Evolutionary conservation across 2,329 filamentous ascomycete genomes (phyloP), one percentile per base, ranked within the genome.

Genomic region (Penicillium sp.): DNA sequence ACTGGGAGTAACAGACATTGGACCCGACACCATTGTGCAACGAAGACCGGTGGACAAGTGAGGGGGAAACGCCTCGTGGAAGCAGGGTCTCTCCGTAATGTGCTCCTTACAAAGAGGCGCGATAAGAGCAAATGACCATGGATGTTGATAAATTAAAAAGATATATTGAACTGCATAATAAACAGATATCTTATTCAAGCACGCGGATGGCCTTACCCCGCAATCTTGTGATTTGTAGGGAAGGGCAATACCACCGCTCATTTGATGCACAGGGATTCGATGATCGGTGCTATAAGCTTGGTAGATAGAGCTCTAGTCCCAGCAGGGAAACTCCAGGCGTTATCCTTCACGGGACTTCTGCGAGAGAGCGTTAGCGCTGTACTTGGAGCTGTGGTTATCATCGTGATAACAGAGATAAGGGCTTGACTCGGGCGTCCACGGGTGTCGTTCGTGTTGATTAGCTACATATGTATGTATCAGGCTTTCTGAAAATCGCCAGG

Each of bases 261-360:
- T 54, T 61, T 21, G 51, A 56, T 31, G 49, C 18, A 42, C 37
- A 56, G 31, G 46, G 40, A 47, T 50, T 48, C 25, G 53, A 46
- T 35, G 52, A 58, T 54, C 54, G 46, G 52, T 59, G 49, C 52
- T 52, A 42, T 42, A 42, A 62, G 48, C 61, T 61, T 65, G 60
- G 59, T 58, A 50, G 35, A 35, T 46, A 45, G 21, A 23, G 7
- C 50, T 39, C 46, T 60, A 66, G 60, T 56, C 65, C 60, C 53
- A 64, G 50, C 37, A 62, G 41, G 66, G 66, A 57, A 69, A 49
- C 55, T 69, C 29, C 38, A 69, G 52, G 63, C 67, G 67, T 63
- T 44, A 46, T 21, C 44, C 46, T n/a, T n/a, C 48, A 53, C 41
- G 54, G 40, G 39, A 32, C 12, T 35, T 32, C 27, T 21, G 45